Evolutionary conservation across 2,329 filamentous ascomycete genomes (phyloP).

Genomic region (Chaetomiaceae sp.): DNA sequence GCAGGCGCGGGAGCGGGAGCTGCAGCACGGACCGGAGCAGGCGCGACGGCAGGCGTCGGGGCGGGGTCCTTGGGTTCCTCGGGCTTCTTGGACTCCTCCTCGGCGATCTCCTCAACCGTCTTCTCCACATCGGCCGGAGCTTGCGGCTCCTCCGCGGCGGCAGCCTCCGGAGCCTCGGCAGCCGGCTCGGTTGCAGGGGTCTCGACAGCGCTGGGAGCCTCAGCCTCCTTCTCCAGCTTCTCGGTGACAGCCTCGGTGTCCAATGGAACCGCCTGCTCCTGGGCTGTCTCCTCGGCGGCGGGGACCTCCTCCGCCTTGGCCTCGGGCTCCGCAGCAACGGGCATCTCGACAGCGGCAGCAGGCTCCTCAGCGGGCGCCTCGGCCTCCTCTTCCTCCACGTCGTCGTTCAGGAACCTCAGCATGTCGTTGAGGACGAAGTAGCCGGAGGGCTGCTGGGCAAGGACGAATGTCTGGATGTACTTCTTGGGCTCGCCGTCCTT

Average conservation of each 20-base stretch:
- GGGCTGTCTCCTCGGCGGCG: slow-evolving; percentile 44
- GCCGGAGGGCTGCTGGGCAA: slow-evolving; percentile 91
- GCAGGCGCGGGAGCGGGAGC: slow-evolving; percentile 40
- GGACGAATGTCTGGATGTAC: slow-evolving; percentile 96
- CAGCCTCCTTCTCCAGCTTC: slow-evolving; percentile 64
- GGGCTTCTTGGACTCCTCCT: slow-evolving; percentile 51
- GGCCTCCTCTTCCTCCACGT: slow-evolving; percentile 67
- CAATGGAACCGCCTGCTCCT: slow-evolving; percentile 35
- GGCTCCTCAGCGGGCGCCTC: slow-evolving; percentile 30
- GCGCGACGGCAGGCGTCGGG: slow-evolving; percentile 49
- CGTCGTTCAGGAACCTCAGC: slow-evolving; percentile 86
- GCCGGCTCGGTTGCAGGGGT: slow-evolving; percentile 32
- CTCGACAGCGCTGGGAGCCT: slow-evolving; percentile 23
- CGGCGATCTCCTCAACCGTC: slow-evolving; percentile 48
- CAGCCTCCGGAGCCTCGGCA: slow-evolving; percentile 10
- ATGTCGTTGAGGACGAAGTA: slow-evolving; percentile 99
- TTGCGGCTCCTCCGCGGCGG: slow-evolving; percentile 35
- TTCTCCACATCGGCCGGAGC: slow-evolving; percentile 44
- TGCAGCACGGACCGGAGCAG: slow-evolving; percentile 41
- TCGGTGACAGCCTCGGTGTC: slow-evolving; percentile 60
- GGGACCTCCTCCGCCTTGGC: slow-evolving; percentile 34
- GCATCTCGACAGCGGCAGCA: slow-evolving; percentile 32
- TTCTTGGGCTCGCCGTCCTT: slow-evolving; percentile 87
- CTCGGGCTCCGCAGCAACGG: slow-evolving; percentile 32
- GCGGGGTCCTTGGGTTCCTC: slow-evolving; percentile 65